Evolutionary conservation across 495 filamentous ascomycete genomes (phyloP), one percentile per base, ranked within the genome.

Genomic region (Penicillium salamii): DNA sequence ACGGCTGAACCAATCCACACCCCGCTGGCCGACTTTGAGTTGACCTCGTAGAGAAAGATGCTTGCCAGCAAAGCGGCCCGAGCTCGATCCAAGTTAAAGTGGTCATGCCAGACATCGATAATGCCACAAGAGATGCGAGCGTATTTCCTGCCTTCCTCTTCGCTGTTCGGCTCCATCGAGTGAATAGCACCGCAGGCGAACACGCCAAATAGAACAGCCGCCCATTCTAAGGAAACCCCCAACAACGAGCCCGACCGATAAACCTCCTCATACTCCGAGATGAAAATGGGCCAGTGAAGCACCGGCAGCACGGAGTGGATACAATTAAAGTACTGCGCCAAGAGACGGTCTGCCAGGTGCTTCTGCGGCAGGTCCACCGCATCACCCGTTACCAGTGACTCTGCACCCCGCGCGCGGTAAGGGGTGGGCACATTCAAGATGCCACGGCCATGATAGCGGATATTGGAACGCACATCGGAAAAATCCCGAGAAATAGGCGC

Each of bases 1-100:
- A 96, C 83, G 0, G 90, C 87, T n/a, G 80, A 82, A 4, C 90
- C 93, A 24, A 95, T 78, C 90, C 90, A 97, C 14, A 81, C 83
- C 87, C 89, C 96, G 31, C 89, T 90, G 2, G 89, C 88, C 15
- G 90, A 92, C 63, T 89, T 93, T 14, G 88, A 74, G 57, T 96
- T 97, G 55, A 88, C 75, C 66, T 97, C 93, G 47, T 86, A 86
- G 19, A 96, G 79, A 47, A 87, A 95, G 20, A 92, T 81, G 55
- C 88, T 89, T 15, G 81, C 79, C 13, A 98, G 76, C 20, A 92
- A 70, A 7, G 89, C 77, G 1, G 81, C 75, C 23, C 88, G 78
- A 12, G 84, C 89, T 59, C 91, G 81, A 58, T 96, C 90, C 36
- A 95, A 76, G 12, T 82, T 85, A 59, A 88, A 84, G 34, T 87